Conservation (phyloP, 2,329 filamentous ascomycete species). For the Botryotinia narcissicola region DNA sequence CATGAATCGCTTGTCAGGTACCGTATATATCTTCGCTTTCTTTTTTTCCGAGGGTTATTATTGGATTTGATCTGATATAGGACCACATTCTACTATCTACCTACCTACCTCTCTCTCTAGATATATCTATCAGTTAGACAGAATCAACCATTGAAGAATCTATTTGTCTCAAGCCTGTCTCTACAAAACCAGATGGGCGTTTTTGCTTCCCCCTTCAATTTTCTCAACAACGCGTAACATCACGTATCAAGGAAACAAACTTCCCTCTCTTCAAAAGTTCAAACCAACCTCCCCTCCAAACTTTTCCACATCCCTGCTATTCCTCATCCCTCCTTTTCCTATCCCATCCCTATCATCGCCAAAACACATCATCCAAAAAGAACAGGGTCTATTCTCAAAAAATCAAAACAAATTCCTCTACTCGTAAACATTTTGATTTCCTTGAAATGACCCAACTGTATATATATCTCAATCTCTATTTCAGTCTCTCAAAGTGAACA, state of each 20-base stretch:
- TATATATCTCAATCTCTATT: neutral
- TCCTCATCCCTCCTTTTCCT: neutral
- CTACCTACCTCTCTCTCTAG: too few species aligned
- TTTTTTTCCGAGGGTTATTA: too few species aligned
- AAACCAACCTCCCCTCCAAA: neutral
- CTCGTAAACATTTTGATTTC: neutral
- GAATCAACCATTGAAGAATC: neutral
- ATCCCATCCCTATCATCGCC: neutral
- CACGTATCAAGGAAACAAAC: neutral
- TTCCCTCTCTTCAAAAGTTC: neutral
- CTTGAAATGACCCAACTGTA: neutral
- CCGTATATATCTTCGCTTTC: too few species aligned
- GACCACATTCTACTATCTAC: too few species aligned
- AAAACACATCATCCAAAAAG: neutral
- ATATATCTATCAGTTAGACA: neutral
- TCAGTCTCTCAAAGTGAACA: neutral
- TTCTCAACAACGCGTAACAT: too few species aligned
- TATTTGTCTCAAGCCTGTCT: neutral
- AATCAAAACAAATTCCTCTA: neutral
- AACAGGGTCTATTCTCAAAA: neutral
- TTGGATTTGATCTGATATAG: neutral
- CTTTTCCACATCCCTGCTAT: neutral
- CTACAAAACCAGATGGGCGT: neutral
- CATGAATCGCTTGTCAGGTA: too few species aligned
- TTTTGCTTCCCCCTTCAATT: neutral